Evolutionary conservation across 768 basidiomycete species (phyloP).

Genomic region (Naganishia randhawae): DNA sequence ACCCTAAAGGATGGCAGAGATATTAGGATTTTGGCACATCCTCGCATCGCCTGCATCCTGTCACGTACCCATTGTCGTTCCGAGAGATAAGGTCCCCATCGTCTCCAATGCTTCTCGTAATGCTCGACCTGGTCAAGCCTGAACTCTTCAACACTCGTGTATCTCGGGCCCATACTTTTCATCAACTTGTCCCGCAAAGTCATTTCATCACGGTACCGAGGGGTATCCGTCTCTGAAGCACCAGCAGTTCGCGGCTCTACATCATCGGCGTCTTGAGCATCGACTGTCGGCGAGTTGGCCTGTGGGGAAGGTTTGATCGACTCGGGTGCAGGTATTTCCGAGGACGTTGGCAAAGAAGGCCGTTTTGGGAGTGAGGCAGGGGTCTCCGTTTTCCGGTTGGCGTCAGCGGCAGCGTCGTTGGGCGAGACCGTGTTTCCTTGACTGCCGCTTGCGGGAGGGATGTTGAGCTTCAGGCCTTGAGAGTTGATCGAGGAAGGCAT

Average conservation of each 20-base stretch:
- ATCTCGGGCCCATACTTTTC: conserved; percentile 64
- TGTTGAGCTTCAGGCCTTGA: conserved; percentile 45
- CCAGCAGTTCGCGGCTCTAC: conserved; percentile 29
- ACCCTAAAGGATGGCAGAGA: conserved; percentile 58
- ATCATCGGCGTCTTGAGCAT: conserved; percentile 31
- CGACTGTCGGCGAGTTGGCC: conserved; percentile 29
- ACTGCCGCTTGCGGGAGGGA: conserved; percentile 35
- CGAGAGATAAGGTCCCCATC: conserved; percentile 96
- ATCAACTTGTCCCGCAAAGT: conserved; percentile 61
- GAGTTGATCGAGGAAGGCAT: not conserved
- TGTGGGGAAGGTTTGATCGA: conserved; percentile 12
- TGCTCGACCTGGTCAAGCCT: conserved; percentile 77
- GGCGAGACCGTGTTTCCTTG: not conserved
- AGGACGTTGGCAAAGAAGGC: conserved; percentile 34
- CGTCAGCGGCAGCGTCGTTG: not conserved
- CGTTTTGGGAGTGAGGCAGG: conserved; percentile 42
- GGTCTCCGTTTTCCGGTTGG: not conserved
- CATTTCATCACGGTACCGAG: conserved; percentile 35
- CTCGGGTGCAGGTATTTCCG: conserved; percentile 1
- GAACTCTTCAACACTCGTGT: conserved; percentile 75
- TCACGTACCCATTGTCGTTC: conserved; percentile 90
- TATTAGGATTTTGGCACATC: not conserved
- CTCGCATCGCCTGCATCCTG: not conserved
- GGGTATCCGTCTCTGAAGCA: conserved; percentile 44
- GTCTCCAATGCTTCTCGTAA: conserved; percentile 88